Conservation (phyloP, 192 early-diverging fungal genomes). For the Coemansia sp. region DNA sequence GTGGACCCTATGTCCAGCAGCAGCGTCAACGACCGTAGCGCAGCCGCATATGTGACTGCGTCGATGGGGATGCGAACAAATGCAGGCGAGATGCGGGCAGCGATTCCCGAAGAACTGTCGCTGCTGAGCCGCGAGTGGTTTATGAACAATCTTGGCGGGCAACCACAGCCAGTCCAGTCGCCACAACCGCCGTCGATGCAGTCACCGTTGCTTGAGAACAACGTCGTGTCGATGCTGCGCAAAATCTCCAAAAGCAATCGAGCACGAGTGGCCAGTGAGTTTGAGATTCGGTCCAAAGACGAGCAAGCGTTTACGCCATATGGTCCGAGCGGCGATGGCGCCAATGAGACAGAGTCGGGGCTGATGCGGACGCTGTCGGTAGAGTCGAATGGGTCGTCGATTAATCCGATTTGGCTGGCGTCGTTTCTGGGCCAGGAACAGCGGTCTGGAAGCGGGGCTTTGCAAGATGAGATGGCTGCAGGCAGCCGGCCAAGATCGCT, state of each 20-base stretch:
- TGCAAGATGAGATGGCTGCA: not conserved
- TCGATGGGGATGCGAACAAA: not conserved
- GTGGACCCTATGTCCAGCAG: not conserved
- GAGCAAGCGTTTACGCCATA: constrained; percentile 14
- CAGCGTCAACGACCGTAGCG: not conserved
- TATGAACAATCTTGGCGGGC: constrained; percentile 5
- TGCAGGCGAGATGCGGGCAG: constrained; percentile 22
- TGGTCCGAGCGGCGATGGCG: constrained; percentile 1
- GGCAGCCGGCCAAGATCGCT: constrained; percentile 25
- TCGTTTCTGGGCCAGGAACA: constrained; percentile 37
- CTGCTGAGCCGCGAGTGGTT: constrained; percentile 28
- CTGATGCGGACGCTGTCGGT: constrained; percentile 15
- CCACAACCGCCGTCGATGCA: constrained; percentile 19
- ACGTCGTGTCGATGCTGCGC: constrained; percentile 45
- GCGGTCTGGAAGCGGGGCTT: constrained; percentile 5
- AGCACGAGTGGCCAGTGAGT: constrained; percentile 8
- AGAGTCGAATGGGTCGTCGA: constrained; percentile 19
- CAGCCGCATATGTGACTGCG: not conserved
- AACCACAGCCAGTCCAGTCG: constrained; percentile 2
- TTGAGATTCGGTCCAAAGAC: not conserved
- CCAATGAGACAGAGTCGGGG: not conserved
- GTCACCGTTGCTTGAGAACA: constrained; percentile 40
- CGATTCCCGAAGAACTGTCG: constrained; percentile 19
- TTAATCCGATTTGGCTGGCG: constrained; percentile 35
- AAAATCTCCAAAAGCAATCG: constrained; percentile 44